Conservation (phyloP, 345 rosid genomes). For the Physaria fendleri region DNA sequence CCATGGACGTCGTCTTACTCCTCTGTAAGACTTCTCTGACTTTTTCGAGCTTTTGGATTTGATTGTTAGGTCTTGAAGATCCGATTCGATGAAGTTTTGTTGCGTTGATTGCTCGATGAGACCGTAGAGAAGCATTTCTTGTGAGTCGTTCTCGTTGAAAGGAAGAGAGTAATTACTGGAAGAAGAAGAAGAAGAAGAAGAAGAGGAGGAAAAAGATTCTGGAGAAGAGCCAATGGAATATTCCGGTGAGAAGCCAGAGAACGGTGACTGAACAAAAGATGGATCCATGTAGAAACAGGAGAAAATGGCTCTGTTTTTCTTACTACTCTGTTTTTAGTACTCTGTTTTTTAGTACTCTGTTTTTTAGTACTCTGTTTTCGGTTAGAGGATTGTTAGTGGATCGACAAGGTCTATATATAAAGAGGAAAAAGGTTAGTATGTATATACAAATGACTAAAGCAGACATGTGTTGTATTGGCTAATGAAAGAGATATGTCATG, state of each 20-base stretch:
- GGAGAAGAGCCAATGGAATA: constrained; percentile 50
- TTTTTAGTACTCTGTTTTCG: constrained; percentile 11
- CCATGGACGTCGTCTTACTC: constrained; percentile 75
- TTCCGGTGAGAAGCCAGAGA: constrained; percentile 55
- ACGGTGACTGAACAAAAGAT: constrained; percentile 34
- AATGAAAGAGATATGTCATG: not conserved
- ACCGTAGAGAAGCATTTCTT: constrained; percentile 80
- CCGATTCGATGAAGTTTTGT: not conserved
- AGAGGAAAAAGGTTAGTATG: not conserved
- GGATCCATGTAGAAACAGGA: constrained; percentile 35
- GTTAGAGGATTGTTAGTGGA: constrained; percentile 23
- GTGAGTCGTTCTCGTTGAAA: constrained; percentile 87
- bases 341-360: constrained; percentile 25
- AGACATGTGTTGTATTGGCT: constrained; percentile 11
- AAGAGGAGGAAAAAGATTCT: constrained; percentile 33
- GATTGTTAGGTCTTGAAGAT: not conserved
- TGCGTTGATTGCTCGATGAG: constrained; percentile 40
- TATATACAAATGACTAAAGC: constrained; percentile 13
- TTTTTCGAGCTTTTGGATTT: constrained; percentile 22
- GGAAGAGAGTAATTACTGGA: constrained; percentile 45
- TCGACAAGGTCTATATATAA: constrained; percentile 25
- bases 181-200: constrained; percentile 2
- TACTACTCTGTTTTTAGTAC: constrained; percentile 5
- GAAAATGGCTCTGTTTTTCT: constrained; percentile 9
- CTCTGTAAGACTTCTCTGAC: constrained; percentile 55